Conservation (phyloP, 2,329 filamentous ascomycete genomes). For the Hypocrella siamensis region DNA sequence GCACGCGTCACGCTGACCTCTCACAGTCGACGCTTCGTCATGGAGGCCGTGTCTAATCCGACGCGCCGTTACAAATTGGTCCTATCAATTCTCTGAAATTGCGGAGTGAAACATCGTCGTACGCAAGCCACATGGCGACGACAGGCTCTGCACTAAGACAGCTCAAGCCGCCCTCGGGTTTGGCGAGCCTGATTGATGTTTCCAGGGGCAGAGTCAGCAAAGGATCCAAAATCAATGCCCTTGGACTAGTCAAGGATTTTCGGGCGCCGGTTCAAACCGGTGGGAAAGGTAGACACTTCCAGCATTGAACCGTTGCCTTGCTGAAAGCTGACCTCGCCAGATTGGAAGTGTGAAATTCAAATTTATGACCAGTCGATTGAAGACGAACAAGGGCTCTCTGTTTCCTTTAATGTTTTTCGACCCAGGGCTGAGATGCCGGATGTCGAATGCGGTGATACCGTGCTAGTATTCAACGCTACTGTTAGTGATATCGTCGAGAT, state of each 20-base stretch:
- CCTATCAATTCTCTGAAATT: background rate
- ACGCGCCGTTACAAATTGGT: too few species aligned
- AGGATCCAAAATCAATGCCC: slow-evolving; percentile 34
- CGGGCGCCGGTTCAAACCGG: slow-evolving; percentile 33
- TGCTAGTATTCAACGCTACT: slow-evolving; percentile 35
- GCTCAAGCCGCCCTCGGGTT: slow-evolving; percentile 9
- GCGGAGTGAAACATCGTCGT: too few species aligned
- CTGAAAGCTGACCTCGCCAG: slow-evolving; percentile 17
- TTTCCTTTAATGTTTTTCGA: slow-evolving; percentile 46
- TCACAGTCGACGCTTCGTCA: too few species aligned
- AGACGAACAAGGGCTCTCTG: slow-evolving; percentile 17
- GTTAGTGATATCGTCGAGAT: slow-evolving; percentile 22
- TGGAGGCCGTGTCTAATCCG: too few species aligned
- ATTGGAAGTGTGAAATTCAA: slow-evolving; percentile 44
- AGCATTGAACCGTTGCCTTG: background rate
- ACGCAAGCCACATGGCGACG: slow-evolving; percentile 3
- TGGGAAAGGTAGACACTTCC: slow-evolving; percentile 29
- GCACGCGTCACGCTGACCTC: too few species aligned
- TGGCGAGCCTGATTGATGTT: slow-evolving; percentile 21
- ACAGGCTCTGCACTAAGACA: slow-evolving; percentile 1
- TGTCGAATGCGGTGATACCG: slow-evolving; percentile 22
- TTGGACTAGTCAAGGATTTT: slow-evolving; percentile 57
- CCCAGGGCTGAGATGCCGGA: slow-evolving; percentile 30
- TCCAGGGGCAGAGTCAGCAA: slow-evolving; percentile 20
- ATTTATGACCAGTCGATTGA: slow-evolving; percentile 44